Conservation (phyloP, 345 rosid species). For the Aethionema arabicum region DNA sequence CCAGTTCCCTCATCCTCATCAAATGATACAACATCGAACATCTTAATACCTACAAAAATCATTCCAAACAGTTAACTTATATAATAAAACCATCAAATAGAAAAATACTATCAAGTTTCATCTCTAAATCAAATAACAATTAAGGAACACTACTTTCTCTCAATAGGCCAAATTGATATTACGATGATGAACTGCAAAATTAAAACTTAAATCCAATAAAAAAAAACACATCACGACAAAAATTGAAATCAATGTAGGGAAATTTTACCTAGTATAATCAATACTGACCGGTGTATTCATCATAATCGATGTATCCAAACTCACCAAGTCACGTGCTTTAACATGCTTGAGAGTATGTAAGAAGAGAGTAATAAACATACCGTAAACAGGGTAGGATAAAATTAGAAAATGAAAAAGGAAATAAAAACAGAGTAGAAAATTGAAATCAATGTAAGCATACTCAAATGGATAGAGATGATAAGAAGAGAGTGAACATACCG, state of each 20-base stretch:
- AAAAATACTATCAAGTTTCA: neutral
- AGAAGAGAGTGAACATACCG: no score
- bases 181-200: slow-evolving; percentile 83
- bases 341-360: no score
- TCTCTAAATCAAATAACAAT: neutral
- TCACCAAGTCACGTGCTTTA: no score
- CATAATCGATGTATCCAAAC: no score
- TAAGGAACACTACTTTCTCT: slow-evolving; percentile 56
- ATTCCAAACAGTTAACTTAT: neutral
- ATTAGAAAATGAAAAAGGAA: no score
- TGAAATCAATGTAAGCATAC: no score
- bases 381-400: no score
- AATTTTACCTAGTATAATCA: neutral
- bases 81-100: slow-evolving; percentile 9
- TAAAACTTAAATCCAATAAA: slow-evolving; percentile 15
- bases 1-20: slow-evolving; percentile 85
- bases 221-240: slow-evolving; percentile 5
- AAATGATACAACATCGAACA: slow-evolving; percentile 65
- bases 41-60: slow-evolving; percentile 54
- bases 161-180: slow-evolving; percentile 78
- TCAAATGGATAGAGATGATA: no score
- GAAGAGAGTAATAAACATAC: no score
- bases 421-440: no score
- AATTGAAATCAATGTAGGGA: neutral
- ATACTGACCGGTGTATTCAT: no score